Evolutionary conservation across 331 rosid species (phyloP), one percentile per base, ranked within the genome.

Genomic region (Phaseolus coccineus): DNA sequence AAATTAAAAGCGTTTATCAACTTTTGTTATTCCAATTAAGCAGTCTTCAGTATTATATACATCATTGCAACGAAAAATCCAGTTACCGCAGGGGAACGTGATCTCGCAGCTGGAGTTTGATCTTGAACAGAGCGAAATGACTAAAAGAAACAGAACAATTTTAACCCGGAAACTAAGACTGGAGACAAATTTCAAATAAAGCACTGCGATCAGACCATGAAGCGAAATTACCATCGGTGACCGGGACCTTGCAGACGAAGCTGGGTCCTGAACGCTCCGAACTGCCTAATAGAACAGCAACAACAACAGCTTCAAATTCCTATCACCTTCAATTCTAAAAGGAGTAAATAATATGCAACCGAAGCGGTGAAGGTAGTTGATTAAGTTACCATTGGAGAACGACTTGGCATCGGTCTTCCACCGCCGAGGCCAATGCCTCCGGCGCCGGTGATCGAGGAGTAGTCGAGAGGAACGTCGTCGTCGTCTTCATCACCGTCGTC

Each of bases 361-460:
- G 4, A 57, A 57, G 6, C 63, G 33, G 31, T 56, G 30, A 24
- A 24, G 10, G 63, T 3, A 24, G 12, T 19, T 19, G 25, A 2
- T 62, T 5, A 19, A 39, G 55, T 76, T 92, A 92, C 94, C 91
- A 82, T 24, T n/a, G 97, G 93, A 64, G 96, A 93, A 40, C 92
- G 94, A 30, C 90, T 68, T 14, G 92, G 82, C 24, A 77, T 39
- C 47, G 91, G 78, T 80, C 97, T 89, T 70, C 91, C 92, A 64
- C 95, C 87, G 1, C 86, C 93, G 58, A 88, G 94, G 70, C 98
- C 98, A 59, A 93, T 85, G 84, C 97, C 69, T 47, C 96, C 91
- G 3, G 84, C 28, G 56, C 89, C 79, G 75, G 82, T 63, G 16
- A 83, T 30, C 22, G 86, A 8, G 61, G 84, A 78, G 35, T 81